A percentile compares a stretch with the other conserved stretches of the same genome.
Conservation (phyloP, 2,329 filamentous ascomycete species). For the Neonectria punicea region DNA sequence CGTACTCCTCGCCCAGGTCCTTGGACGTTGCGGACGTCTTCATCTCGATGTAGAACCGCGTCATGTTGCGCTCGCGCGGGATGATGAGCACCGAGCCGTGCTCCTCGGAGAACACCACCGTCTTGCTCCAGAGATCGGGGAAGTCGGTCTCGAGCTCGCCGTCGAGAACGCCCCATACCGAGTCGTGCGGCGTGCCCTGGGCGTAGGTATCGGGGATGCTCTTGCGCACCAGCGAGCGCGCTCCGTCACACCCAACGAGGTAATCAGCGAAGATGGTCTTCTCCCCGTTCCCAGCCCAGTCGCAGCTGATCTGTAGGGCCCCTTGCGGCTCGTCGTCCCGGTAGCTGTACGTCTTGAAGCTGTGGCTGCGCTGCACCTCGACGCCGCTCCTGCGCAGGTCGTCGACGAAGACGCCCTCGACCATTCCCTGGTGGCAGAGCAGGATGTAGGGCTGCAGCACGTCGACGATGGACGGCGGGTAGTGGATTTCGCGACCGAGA, state of each 20-base stretch:
- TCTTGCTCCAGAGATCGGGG: constrained; percentile 79
- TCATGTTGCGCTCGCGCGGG: constrained; percentile 77
- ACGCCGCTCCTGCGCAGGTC: constrained; percentile 72
- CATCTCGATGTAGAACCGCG: constrained; percentile 68
- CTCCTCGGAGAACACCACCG: constrained; percentile 72
- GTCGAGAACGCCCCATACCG: constrained; percentile 76
- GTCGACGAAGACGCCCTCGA: constrained; percentile 75
- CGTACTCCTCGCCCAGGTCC: constrained; percentile 67
- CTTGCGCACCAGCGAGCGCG: constrained; percentile 74
- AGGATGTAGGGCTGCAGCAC: constrained; percentile 66
- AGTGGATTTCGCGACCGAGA: constrained; percentile 72
- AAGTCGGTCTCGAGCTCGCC: constrained; percentile 77
- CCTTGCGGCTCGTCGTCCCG: constrained; percentile 46
- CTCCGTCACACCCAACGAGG: constrained; percentile 77
- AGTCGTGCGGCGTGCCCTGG: constrained; percentile 62
- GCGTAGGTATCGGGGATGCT: constrained; percentile 66
- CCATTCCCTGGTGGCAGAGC: constrained; percentile 76
- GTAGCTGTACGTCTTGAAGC: constrained; percentile 65
- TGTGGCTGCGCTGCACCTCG: constrained; percentile 69
- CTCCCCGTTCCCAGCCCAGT: constrained; percentile 59
- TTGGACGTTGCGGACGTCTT: constrained; percentile 55
- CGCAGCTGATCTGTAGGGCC: constrained; percentile 57
- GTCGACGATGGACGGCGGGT: constrained; percentile 65
- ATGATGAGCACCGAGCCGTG: constrained; percentile 76
- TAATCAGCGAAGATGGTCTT: constrained; percentile 67